Evolutionary conservation across 805 yeast genomes (phyloP).

Genomic region (Teunomyces barrocoloradensis): DNA sequence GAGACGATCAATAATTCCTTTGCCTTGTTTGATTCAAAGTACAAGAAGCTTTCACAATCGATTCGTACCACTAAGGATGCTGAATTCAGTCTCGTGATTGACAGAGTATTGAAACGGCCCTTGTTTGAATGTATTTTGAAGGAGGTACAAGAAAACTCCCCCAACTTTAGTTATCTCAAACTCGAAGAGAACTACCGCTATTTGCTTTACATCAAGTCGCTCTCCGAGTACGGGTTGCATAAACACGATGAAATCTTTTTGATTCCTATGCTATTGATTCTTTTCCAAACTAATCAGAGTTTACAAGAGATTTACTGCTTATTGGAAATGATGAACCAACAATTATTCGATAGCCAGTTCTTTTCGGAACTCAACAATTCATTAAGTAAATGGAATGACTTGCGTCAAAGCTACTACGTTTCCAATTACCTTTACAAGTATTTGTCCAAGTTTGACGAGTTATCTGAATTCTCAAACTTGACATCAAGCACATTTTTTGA

Average conservation of each 20-base stretch:
- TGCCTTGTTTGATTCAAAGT: slow-evolving; percentile 18
- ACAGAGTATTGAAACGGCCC: slow-evolving; percentile 26
- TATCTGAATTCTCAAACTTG: slow-evolving; percentile 34
- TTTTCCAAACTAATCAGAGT: slow-evolving; percentile 24
- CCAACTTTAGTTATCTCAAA: slow-evolving; percentile 9
- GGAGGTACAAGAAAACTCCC: slow-evolving; percentile 7
- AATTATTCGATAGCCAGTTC: slow-evolving; percentile 28
- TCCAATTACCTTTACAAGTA: slow-evolving; percentile 21
- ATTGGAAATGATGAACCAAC: slow-evolving; percentile 32
- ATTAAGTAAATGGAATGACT: slow-evolving; percentile 28
- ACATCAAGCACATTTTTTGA: slow-evolving; percentile 31
- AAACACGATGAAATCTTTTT: slow-evolving; percentile 40
- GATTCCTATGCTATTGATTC: slow-evolving; percentile 33
- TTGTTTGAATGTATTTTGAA: slow-evolving; percentile 23
- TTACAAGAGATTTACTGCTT: slow-evolving; percentile 26
- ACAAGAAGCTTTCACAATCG: slow-evolving; percentile 23
- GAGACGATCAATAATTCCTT: slow-evolving; percentile 18
- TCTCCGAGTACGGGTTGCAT: slow-evolving; percentile 35
- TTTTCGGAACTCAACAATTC: slow-evolving; percentile 23
- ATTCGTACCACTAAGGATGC: slow-evolving; percentile 29
- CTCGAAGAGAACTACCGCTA: slow-evolving; percentile 26
- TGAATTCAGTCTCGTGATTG: slow-evolving; percentile 31
- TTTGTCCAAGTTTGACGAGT: slow-evolving; percentile 19
- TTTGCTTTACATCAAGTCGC: slow-evolving; percentile 36
- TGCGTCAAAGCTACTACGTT: slow-evolving; percentile 12